Base-by-base conservation (phyloP, 2,329 filamentous ascomycete species). In the Calonectria leucothoes region DNA sequence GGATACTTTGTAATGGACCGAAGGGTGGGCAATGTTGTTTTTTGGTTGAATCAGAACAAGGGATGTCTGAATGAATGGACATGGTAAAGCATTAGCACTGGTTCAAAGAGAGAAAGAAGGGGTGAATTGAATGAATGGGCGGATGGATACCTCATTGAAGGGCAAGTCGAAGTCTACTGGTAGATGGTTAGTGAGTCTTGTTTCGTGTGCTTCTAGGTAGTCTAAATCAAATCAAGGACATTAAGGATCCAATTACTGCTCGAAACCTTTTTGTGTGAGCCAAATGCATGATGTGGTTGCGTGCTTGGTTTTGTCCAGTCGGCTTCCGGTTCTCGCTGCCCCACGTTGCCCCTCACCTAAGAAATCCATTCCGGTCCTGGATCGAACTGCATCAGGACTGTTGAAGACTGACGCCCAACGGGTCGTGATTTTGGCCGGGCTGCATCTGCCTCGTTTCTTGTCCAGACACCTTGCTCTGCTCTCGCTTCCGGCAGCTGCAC, bases 311-410 rank as follows among this genome's bases (percentile, higher is more conserved):
- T 57, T 70, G 66, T 52, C 45, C 66, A 51, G 69, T 76, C 48
- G 70, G 66, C 69, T 37, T 71, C 71, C 48, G 57, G 35, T 70
- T 64, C 48, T 63, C 57, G 70, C 52, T 78, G 77, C 78, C 78
- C 75, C 79, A 78, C 76, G 72, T 74, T 72, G 77, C 75, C 76
- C 74, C 73, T 80, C 77, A 78, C 57, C 71, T 71, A 69, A 35
- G 69, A 75, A 72, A 75, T 74, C 73, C 45, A 75, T 72, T 78
- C 72, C 73, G 57, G 64, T 59, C 69, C 69, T 69, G 57, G 70
- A 52, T 57, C 17, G 45, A 70, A 65, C 67, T 64, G 33, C 67
- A 49, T 61, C 67, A 49, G 67, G 39, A 49, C 66, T 59, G 33
- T 59, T 65, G 67, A 39, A 64, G 66, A 52, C 69, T 63, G 57